Evolutionary conservation across 371 early-diverging fungal genomes (phyloP).

Genomic region (Zopfochytrium polystomum): DNA sequence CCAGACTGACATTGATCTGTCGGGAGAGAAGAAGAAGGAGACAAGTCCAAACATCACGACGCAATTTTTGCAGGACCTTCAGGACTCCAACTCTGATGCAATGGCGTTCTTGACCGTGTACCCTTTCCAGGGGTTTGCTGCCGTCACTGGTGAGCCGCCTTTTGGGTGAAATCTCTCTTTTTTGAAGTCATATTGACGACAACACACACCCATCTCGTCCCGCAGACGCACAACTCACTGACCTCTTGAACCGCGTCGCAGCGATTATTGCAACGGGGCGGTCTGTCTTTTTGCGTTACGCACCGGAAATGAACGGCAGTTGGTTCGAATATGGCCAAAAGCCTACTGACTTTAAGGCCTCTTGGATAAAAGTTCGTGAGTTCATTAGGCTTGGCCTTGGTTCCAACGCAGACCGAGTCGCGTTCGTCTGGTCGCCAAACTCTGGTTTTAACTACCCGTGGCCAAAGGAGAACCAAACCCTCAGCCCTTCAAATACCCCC

Average conservation of each 20-base stretch:
- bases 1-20: conserved; percentile 86
- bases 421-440: conserved; percentile 44
- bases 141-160: conserved; percentile 19
- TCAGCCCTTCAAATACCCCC: conserved; percentile 4
- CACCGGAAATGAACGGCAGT: too few relatives aligned
- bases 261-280: conserved; percentile 15
- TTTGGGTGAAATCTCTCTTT: neutral
- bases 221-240: conserved; percentile 21
- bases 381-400: conserved; percentile 18
- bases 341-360: conserved; percentile 24
- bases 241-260: conserved; percentile 18
- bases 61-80: conserved; percentile 22
- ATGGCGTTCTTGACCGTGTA: conserved; percentile 36
- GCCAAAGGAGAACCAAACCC: neutral
- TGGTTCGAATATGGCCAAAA: conserved; percentile 28
- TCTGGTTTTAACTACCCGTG: conserved; percentile 20
- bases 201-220: neutral
- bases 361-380: conserved; percentile 19
- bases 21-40: conserved; percentile 70
- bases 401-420: conserved; percentile 19
- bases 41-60: conserved; percentile 14
- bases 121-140: conserved; percentile 31
- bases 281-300: conserved; percentile 29
- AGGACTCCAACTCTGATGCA: conserved; percentile 31
- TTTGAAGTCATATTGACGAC: neutral